phyloP scores from a whole-genome alignment of 371 early-diverging fungal genomes.

The Rhizopus delemar region DNA sequence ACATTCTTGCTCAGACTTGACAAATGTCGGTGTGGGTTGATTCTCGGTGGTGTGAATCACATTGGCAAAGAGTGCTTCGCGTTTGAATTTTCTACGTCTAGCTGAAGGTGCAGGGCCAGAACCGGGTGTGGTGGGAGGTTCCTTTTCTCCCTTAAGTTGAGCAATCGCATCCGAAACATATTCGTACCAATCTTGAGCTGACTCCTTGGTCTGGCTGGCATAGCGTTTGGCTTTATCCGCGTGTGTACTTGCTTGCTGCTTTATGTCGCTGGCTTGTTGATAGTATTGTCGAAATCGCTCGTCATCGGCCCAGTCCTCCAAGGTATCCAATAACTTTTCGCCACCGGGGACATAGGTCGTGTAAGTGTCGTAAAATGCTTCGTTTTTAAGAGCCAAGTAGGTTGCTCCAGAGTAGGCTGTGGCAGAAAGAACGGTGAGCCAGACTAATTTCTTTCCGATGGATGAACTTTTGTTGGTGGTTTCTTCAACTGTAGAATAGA shows the following conservation, averaged over 20 bases:
- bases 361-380: conserved; percentile 48
- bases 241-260: conserved; percentile 22
- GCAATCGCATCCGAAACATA: conserved; percentile 36
- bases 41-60: conserved; percentile 31
- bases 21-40: conserved; percentile 28
- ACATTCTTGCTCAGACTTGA: conserved; percentile 13
- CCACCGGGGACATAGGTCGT: conserved; percentile 51
- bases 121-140: conserved; percentile 22
- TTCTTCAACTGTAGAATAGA: conserved; percentile 18
- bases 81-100: conserved; percentile 11
- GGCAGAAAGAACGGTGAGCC: conserved; percentile 32
- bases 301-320: conserved; percentile 40
- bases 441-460: conserved; percentile 36
- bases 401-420: conserved; percentile 45
- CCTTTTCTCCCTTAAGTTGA: conserved; percentile 37
- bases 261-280: conserved; percentile 24
- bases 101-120: conserved; percentile 26
- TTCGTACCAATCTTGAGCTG: conserved; percentile 44
- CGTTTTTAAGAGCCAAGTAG: conserved; percentile 43
- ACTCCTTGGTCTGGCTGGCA: conserved; percentile 28
- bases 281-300: conserved; percentile 30
- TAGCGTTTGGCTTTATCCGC: conserved; percentile 19
- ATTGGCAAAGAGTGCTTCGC: conserved; percentile 34
- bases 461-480: conserved; percentile 11
- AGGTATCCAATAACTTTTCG: conserved; percentile 37